Base-by-base conservation (phyloP, 768 basidiomycete genomes). In the Coprinellus aureogranulatus region DNA sequence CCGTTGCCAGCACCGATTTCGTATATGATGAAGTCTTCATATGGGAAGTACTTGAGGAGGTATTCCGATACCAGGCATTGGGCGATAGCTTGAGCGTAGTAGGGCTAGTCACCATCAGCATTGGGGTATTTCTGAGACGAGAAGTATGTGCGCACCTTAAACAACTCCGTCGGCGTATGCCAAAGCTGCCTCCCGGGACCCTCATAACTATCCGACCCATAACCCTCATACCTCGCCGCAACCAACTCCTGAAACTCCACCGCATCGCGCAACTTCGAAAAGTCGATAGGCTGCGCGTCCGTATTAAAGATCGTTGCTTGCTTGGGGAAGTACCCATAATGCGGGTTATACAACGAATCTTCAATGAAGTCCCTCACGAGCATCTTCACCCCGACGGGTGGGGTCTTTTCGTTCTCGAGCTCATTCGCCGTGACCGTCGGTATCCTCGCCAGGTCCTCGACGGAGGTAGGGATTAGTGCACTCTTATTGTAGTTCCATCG, bases 1-100 rank as follows among this genome's bases (percentile, higher is more conserved):
- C 97, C 97, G 66, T 99, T 99, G 41, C 97, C 97, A 2, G 94
- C 97, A 34, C 97, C 97, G 64, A 99, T 89, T 72, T 99, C 97
- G 77, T 98, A 98, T 53, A 99, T 87, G 61, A 91, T 84, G 62
- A 98, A 87, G 70, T 97, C 94, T 72, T 97, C 89, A 68, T 98
- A 96, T 1, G 96, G 96, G 71, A 92, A 98, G 68, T 94, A 90
- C 68, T 94, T 94, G 61, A 94, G 82, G 66, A 97, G 84, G 73
- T 99, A 98, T 64, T 95, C 90, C 0, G 90, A 87, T 20, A 92
- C 87, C 30, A 98, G 82, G 66, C 92, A 96, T 56, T 87, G 86
- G 10, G 90, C 92, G 52, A 98, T 85, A 40, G 94, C 89, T 68
- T 87, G 88, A 25, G 94, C 96, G 67, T 96, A 99, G 82, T 89